Percentiles rank a stretch among this genome's conserved stretches.
Conservation (phyloP, 345 rosid genomes). For the Firmiana major region DNA sequence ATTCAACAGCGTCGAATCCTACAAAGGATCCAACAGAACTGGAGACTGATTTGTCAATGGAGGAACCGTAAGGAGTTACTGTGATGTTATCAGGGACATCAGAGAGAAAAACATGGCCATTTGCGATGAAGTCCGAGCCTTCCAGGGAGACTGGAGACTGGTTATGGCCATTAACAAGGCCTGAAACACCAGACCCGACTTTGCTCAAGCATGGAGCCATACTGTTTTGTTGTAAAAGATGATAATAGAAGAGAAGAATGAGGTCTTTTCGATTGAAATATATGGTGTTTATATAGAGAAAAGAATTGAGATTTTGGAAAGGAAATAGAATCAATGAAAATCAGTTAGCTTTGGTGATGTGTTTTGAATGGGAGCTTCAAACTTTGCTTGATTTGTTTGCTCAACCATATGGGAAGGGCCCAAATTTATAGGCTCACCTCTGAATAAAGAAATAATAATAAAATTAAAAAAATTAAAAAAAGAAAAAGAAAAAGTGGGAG, state of each 20-base stretch:
- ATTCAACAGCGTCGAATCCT: slow-evolving; percentile 45
- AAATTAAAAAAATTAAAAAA: too few relatives aligned
- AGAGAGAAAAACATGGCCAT: slow-evolving; percentile 59
- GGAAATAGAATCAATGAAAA: neutral
- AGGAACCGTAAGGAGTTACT: slow-evolving; percentile 28
- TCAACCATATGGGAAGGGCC: neutral
- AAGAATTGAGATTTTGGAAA: neutral
- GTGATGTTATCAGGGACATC: slow-evolving; percentile 60
- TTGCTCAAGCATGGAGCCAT: slow-evolving; percentile 40
- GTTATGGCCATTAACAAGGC: slow-evolving; percentile 17
- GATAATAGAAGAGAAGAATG: neutral
- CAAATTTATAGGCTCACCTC: neutral
- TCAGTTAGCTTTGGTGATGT: neutral
- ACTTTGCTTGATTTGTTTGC: neutral
- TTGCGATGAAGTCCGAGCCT: slow-evolving; percentile 48
- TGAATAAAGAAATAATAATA: too few relatives aligned
- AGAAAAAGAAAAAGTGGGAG: neutral
- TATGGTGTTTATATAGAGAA: neutral
- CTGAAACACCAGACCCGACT: slow-evolving; percentile 20
- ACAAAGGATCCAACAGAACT: slow-evolving; percentile 48
- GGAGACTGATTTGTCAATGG: slow-evolving; percentile 35
- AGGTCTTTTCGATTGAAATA: neutral
- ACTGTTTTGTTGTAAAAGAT: neutral
- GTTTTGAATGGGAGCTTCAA: neutral
- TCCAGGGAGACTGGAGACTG: slow-evolving; percentile 38